Evolutionary conservation across 208 protist genomes (phyloP), one percentile per base, ranked within the genome.

Genomic region (Trypanosoma cruzi): DNA sequence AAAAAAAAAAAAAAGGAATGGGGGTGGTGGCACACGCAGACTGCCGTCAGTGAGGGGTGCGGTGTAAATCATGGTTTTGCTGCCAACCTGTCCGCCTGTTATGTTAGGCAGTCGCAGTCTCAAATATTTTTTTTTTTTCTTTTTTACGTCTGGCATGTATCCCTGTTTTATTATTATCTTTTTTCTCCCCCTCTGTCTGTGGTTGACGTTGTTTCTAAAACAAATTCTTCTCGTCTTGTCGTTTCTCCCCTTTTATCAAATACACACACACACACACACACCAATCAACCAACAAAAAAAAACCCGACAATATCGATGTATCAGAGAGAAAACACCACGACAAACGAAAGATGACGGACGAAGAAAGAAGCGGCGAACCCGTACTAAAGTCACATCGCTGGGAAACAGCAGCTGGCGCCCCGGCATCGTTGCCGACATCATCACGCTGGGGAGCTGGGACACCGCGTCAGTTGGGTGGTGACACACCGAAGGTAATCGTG

Each of bases 381-480:
- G 72, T 75, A 11, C 34, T 68, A 22, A 91, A 94, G 74, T 70
- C 81, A 59, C 80, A 91, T 66, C 88, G 83, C 63, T 91, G 85
- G 85, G 84, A 90, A 68, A 67, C 49, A 26, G 44, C 55, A 55
- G 24, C 56, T 32, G 73, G 26, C 24, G 50, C n/a, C 50, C 56
- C 62, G 59, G 42, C 36, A 55, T 24, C 24, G 11, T 55, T 73
- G 52, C 81, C 89, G 2, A 76, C 69, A 31, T 69, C 76, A 11
- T 88, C 90, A 5, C 85, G 87, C 32, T 93, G 90, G 86, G 78
- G 87, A 28, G 80, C 74, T n/a, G 80, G 82, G 5, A 96, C 90
- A 11, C 90, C 90, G 64, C 85, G 83, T 22, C 90, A 93, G 77
- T 82, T 81, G 56, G 84, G 87, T 13, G 68, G 62, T 2, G 87